Percentiles rank a stretch among this genome's conserved stretches.
Conservation (phyloP, 306 rosid species). For the Senna tora region DNA sequence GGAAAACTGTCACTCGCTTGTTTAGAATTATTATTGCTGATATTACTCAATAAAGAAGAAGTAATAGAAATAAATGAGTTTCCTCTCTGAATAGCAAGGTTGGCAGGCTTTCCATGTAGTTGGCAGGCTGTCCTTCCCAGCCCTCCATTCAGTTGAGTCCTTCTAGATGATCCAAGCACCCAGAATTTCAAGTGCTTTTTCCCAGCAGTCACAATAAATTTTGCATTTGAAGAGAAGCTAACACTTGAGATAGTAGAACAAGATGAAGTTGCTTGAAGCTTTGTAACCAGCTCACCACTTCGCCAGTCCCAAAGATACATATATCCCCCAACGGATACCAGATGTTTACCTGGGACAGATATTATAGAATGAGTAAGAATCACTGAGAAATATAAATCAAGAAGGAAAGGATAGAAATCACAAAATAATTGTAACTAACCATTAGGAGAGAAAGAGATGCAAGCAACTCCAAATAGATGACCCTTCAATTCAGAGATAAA, state of each 20-base stretch:
- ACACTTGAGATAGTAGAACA: constrained; percentile 60
- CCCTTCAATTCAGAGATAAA: constrained; percentile 66
- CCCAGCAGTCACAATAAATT: constrained; percentile 68
- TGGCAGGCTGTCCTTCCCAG: constrained; percentile 38
- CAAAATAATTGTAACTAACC: constrained; percentile 52
- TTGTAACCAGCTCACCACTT: constrained; percentile 54
- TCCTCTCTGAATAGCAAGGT: constrained; percentile 64
- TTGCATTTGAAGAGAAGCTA: constrained; percentile 67
- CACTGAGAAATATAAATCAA: constrained; percentile 19
- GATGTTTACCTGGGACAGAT: constrained; percentile 59
- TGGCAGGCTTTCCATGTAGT: constrained; percentile 60
- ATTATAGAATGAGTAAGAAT: constrained; percentile 40
- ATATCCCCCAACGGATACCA: constrained; percentile 73
- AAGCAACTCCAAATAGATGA: constrained; percentile 62
- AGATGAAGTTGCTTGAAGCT: constrained; percentile 75
- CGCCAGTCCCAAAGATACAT: constrained; percentile 78
- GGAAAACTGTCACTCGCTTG: constrained; percentile 53
- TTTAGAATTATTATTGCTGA: constrained; percentile 36
- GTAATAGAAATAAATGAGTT: constrained; percentile 60
- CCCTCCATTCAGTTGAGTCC: constrained; percentile 50
- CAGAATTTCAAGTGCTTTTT: constrained; percentile 78
- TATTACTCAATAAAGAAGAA: constrained; percentile 39
- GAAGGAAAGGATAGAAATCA: constrained; percentile 26
- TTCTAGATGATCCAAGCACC: constrained; percentile 61
- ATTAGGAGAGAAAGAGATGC: constrained; percentile 78